Conservation (phyloP, 1,284 basidiomycete species). For the Ceratobasidium sp. region DNA sequence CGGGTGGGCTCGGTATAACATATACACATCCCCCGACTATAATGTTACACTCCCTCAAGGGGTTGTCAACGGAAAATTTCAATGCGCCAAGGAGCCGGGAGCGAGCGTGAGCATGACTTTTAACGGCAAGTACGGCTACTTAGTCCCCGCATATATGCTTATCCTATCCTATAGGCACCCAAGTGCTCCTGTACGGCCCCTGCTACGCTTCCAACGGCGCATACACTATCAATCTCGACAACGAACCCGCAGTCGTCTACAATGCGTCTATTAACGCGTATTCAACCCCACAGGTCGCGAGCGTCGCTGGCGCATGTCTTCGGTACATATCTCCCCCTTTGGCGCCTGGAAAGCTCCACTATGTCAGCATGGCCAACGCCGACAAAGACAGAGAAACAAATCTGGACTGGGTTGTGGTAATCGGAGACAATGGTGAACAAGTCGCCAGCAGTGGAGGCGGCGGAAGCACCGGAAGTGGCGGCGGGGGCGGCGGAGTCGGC, state of each 20-base stretch:
- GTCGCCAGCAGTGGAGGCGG: background rate
- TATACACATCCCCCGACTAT: conserved; percentile 10
- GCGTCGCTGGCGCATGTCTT: conserved; percentile 26
- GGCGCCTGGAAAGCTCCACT: conserved; percentile 4
- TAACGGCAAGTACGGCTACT: conserved; percentile 12
- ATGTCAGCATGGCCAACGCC: conserved; percentile 35
- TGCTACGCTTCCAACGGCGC: conserved; percentile 39
- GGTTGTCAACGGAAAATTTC: conserved; percentile 9
- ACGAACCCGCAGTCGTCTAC: conserved; percentile 18
- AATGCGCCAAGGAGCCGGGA: conserved; percentile 16
- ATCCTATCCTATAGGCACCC: conserved; percentile 9
- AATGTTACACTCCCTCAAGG: conserved; percentile 31
- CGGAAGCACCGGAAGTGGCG: no score
- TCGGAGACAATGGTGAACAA: conserved; percentile 13
- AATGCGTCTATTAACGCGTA: conserved; percentile 36
- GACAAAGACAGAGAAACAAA: conserved; percentile 30
- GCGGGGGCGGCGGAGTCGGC: background rate
- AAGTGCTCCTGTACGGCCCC: conserved; percentile 36
- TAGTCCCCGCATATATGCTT: background rate
- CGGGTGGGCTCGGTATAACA: conserved; percentile 19
- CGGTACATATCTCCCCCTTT: conserved; percentile 40
- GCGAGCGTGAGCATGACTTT: conserved; percentile 30
- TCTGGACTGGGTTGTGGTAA: conserved; percentile 35
- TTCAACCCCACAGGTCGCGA: conserved; percentile 1
- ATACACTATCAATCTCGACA: conserved; percentile 28